Conservation (phyloP, 179 eudicot species). For the Vitellaria paradoxa region DNA sequence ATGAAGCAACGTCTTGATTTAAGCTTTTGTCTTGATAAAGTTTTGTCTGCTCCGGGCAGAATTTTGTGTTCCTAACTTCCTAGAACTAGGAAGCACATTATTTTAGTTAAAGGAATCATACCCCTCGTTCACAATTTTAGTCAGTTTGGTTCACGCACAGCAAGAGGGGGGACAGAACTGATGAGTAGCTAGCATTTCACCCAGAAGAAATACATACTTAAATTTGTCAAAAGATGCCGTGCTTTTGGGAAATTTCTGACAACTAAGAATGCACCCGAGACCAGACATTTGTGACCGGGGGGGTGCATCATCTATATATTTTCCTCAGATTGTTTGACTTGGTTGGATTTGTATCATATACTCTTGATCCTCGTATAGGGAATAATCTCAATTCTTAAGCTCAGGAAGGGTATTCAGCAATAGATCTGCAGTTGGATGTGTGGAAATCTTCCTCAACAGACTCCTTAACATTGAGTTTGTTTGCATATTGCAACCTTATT, state of each 20-base stretch:
- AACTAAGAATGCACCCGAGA: not conserved
- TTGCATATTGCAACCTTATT: not conserved
- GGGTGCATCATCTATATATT: slow-evolving; percentile 1
- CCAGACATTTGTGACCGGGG: not conserved
- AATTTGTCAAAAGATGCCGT: not conserved
- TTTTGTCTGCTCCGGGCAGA: not conserved
- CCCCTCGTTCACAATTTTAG: not conserved
- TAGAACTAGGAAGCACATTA: not conserved
- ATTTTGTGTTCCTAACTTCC: not conserved
- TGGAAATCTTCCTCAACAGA: not conserved
- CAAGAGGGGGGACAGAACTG: not conserved
- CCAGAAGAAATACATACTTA: not conserved
- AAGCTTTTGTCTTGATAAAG: not conserved
- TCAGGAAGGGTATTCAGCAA: not conserved
- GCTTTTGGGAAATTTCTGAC: not conserved
- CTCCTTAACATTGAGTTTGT: not conserved
- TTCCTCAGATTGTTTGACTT: not conserved
- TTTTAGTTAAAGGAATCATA: not conserved
- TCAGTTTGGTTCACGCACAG: not conserved
- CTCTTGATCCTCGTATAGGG: not conserved
- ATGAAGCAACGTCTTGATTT: not conserved
- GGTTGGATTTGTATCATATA: not conserved
- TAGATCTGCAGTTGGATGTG: not conserved
- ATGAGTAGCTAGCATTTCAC: not conserved
- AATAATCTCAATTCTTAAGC: not conserved